These are phyloP conservation scores for Biscogniauxia mediterranea DNA, from an alignment of 2,329 filamentous ascomycete genomes.

Conservation along the genomic window DNA sequence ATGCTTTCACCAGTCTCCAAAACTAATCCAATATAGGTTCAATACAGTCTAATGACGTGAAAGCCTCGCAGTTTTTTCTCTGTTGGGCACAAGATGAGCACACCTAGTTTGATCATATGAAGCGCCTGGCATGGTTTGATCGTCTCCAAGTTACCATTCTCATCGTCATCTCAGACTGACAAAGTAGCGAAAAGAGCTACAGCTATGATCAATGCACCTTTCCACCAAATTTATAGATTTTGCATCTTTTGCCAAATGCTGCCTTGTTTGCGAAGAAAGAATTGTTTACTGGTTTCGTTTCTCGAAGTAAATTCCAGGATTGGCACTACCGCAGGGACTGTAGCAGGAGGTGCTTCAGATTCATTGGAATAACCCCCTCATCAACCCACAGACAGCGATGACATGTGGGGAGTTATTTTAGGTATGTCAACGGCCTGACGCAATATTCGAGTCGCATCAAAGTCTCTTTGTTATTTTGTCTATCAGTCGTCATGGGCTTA, in stretches of 20 bases:
- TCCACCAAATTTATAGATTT: background rate
- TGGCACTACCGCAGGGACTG: too few species aligned
- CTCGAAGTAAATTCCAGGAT: background rate
- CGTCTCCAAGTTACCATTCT: conserved; percentile 11
- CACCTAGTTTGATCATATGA: conserved; percentile 8
- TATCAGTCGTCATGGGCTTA: background rate
- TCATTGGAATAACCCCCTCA: background rate
- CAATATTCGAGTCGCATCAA: background rate
- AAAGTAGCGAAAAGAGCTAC: background rate
- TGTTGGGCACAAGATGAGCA: background rate
- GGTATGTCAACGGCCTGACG: background rate
- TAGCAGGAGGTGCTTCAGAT: background rate
- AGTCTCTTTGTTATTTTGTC: background rate
- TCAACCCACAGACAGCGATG: background rate
- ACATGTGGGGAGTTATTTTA: background rate
- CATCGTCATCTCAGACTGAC: conserved; percentile 2
- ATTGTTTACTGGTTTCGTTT: background rate
- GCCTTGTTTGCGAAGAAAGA: background rate
- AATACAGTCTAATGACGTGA: background rate
- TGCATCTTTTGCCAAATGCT: background rate
- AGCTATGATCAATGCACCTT: background rate
- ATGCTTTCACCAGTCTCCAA: background rate
- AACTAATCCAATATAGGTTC: background rate
- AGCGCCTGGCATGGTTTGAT: conserved; percentile 21
- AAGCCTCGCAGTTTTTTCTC: background rate